Evolutionary conservation across 1,284 basidiomycete genomes (phyloP).

Genomic region (Salmacisia buchloeana): DNA sequence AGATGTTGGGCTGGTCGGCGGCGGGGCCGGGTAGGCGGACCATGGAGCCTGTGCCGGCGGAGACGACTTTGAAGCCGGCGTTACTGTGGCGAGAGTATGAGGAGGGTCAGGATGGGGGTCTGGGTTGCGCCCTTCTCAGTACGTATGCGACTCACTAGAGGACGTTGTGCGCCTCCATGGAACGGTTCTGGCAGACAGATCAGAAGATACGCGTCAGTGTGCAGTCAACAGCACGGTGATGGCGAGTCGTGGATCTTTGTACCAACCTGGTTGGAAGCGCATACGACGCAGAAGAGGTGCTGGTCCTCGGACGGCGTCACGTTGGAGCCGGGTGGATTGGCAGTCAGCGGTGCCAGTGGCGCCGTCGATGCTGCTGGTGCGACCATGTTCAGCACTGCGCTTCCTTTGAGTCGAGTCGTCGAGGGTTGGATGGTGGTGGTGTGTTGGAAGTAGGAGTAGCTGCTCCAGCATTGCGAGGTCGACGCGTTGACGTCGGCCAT

Average conservation of each 20-base stretch:
- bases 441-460: too few species aligned
- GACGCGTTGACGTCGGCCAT: too few species aligned
- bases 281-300: slow-evolving; percentile 85
- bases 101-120: background rate
- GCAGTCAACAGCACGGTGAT: background rate
- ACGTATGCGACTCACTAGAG: slow-evolving; percentile 58
- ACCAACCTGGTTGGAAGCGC: slow-evolving; percentile 70
- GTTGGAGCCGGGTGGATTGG: slow-evolving; percentile 2
- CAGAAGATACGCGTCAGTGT: too few species aligned
- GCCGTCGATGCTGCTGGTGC: slow-evolving; percentile 6
- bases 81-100: slow-evolving; percentile 52
- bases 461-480: too few species aligned
- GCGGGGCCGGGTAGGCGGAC: slow-evolving; percentile 92
- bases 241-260: background rate
- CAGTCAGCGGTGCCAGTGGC: slow-evolving; percentile 9
- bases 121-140: too few species aligned
- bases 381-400: too few species aligned
- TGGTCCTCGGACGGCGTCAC: slow-evolving; percentile 6
- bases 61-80: slow-evolving; percentile 84
- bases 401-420: too few species aligned
- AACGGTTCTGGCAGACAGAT: slow-evolving; percentile 69
- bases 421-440: too few species aligned
- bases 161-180: slow-evolving; percentile 96
- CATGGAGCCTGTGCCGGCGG: slow-evolving; percentile 91
- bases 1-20: slow-evolving; percentile 96